A percentile compares a stretch with the other conserved stretches of the same genome.
phyloP scores from a whole-genome alignment of 371 early-diverging fungal genomes.

The Saksenaea oblongispora region DNA sequence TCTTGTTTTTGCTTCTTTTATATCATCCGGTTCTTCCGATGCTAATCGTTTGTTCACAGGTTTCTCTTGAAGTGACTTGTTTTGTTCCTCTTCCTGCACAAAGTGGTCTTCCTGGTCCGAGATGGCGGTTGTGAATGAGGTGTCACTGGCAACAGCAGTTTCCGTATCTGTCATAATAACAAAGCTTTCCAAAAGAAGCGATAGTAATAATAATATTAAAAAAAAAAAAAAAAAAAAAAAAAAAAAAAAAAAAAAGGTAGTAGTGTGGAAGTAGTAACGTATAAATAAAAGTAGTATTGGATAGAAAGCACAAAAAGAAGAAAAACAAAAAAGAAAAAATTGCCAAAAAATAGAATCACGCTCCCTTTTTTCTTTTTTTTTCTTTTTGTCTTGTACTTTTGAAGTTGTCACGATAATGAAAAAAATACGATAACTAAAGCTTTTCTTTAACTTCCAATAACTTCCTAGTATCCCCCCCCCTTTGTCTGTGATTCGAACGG shows the following conservation, averaged over 20 bases:
- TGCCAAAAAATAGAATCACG: not conserved
- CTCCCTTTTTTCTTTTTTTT: constrained; percentile 1
- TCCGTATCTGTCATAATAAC: constrained; percentile 10
- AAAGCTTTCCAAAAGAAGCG: too few species aligned
- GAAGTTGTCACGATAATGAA: not conserved
- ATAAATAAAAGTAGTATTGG: not conserved
- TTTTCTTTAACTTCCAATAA: too few species aligned
- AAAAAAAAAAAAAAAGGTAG: not conserved
- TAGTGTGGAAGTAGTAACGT: not conserved
- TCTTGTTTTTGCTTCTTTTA: constrained; percentile 21
- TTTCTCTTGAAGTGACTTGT: constrained; percentile 17
- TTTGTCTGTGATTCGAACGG: too few species aligned
- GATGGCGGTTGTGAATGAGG: constrained; percentile 1
- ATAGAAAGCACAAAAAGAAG: not conserved
- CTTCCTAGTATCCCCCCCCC: too few species aligned
- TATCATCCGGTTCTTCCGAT: constrained; percentile 15
- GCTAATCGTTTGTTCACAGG: constrained; percentile 16
- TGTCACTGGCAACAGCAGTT: not conserved
- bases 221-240: not conserved
- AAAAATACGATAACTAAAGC: not conserved
- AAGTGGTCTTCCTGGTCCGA: not conserved
- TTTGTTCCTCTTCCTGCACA: constrained; percentile 7
- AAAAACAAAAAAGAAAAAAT: too few species aligned
- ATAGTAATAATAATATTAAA: too few species aligned
- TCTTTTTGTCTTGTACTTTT: not conserved